Evolutionary conservation across 305 asterid genomes (phyloP).

Genomic region (Fraxinus paxiana): DNA sequence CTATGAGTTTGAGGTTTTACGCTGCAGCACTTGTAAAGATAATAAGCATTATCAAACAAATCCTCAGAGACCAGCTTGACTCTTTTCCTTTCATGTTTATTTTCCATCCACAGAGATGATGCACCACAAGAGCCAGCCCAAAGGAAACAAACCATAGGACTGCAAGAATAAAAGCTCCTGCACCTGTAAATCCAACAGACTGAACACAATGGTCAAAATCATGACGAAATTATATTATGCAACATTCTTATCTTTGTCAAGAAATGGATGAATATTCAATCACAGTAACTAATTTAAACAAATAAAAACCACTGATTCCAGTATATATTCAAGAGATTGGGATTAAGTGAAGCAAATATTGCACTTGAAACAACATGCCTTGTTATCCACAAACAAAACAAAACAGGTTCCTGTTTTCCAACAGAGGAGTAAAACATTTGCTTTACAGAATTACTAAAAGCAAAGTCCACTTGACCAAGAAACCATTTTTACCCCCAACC

Average conservation of each 20-base stretch:
- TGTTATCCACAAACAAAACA: neutral
- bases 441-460: neutral
- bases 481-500: neutral
- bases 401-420: neutral
- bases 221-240: neutral
- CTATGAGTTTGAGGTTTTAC: constrained; percentile 47
- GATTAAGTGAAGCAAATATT: neutral
- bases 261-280: neutral
- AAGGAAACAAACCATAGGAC: constrained; percentile 73
- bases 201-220: constrained; percentile 30
- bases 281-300: neutral
- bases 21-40: constrained; percentile 75
- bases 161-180: constrained; percentile 64
- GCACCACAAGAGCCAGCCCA: constrained; percentile 65
- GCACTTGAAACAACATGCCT: neutral
- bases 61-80: constrained; percentile 52
- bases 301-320: neutral
- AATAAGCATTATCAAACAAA: constrained; percentile 62
- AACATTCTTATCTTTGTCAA: neutral
- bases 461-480: neutral
- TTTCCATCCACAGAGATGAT: constrained; percentile 75
- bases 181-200: constrained; percentile 97
- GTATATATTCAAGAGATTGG: neutral
- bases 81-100: constrained; percentile 45
- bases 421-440: neutral